These are phyloP conservation scores for Neurospora crassa DNA, from an alignment of 2,329 filamentous ascomycete genomes.

Conservation along the genomic window DNA sequence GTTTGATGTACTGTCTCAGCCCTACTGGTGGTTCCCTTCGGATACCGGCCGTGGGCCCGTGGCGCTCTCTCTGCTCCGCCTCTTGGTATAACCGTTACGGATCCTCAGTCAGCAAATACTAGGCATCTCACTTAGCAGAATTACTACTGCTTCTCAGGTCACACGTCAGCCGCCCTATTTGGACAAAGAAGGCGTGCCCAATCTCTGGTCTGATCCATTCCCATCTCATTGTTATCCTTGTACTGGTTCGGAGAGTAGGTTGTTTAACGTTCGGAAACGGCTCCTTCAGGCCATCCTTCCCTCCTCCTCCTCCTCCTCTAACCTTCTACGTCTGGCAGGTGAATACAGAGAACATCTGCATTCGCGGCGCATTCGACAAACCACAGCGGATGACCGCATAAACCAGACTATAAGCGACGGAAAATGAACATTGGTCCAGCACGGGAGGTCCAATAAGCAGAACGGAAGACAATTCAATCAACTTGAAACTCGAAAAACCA, in stretches of 20 bases:
- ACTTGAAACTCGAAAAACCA: constrained; percentile 3
- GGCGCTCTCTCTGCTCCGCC: not conserved
- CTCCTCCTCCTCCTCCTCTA: not conserved
- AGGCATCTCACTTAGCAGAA: not conserved
- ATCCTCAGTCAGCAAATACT: not conserved
- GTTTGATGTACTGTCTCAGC: not conserved
- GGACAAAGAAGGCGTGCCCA: not conserved
- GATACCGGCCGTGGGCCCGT: not conserved
- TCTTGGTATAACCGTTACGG: not conserved
- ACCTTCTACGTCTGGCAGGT: not conserved
- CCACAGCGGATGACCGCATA: not conserved
- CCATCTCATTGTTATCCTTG: not conserved
- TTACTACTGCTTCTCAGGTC: not conserved
- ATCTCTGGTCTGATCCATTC: not conserved
- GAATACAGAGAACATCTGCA: not conserved
- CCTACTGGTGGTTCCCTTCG: not conserved
- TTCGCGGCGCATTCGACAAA: not conserved
- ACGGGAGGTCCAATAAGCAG: not conserved
- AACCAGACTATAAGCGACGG: not conserved
- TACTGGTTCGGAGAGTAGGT: not conserved
- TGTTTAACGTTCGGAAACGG: not conserved
- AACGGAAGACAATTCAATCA: not conserved
- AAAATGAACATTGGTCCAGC: not conserved
- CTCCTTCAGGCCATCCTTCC: not conserved
- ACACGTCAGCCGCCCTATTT: not conserved